Evolutionary conservation across 2,329 filamentous ascomycete species (phyloP), one percentile per base, ranked within the genome.

Genomic region (Trichoderma afroharzianum): DNA sequence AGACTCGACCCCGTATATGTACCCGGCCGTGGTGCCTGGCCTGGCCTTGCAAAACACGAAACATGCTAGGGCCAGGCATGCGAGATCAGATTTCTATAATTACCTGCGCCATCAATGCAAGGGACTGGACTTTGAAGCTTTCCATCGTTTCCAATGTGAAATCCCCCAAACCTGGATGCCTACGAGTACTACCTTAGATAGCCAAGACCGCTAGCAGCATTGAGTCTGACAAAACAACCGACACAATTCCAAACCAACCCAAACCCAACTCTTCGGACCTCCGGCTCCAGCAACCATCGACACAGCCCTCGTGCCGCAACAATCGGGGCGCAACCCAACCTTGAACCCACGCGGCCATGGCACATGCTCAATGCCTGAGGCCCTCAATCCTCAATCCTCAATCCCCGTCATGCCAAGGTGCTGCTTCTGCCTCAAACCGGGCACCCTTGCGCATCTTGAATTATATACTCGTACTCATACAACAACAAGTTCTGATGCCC

Each of bases 221-320:
- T 26, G 50, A 8, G 14, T 43, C 50, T 21, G 63, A 58, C 63
- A 57, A 43, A 59, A 24, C 33, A 68, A 58, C 33, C 33, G 24
- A 36, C 50, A 43, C 50, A 58, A 58, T 58, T 57, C 63, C 50
- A 67, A 21, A 53, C 63, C 50, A 67, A 21, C 15, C 55, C 55
- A 61, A 18, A 43, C 39, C 55, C 36, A 61, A 6, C 36, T 69
- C 39, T 43, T 53, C 67, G 67, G 67, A 69, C 67, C 67, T 62
- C 67, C 67, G 67, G 67, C 24, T 50, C 39, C 6, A 53, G 24
- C 36, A n/a, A n/a, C 33, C 24, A 32, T 47, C 55, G 15, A 62
- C 55, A 68, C 66, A 61, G 67, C 57, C 67, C 39, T 53, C 36
- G 30, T 69, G 39, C 67, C 57, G 63, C 32, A 58, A 28, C 63